A percentile compares a stretch with the other conserved stretches of the same genome.
Conservation (phyloP, 78 protist species). For the Trichosphaerium sp. region DNA sequence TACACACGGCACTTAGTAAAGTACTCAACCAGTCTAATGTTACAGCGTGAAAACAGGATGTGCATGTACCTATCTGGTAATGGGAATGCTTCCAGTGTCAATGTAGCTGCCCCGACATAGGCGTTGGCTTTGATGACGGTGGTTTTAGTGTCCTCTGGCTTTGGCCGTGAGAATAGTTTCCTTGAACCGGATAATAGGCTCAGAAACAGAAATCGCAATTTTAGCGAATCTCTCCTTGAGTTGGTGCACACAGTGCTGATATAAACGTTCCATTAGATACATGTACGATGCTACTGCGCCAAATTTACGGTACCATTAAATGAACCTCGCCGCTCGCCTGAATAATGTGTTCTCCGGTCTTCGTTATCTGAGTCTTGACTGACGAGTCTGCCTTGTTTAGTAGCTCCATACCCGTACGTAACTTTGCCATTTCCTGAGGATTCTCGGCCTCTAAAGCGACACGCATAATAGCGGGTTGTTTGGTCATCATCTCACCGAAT, state of each 20-base stretch:
- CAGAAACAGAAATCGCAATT: constrained; percentile 41
- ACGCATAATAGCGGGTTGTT: constrained; percentile 76
- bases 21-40: too few species aligned
- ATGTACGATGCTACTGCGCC: not conserved
- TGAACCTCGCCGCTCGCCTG: constrained; percentile 86
- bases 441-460: constrained; percentile 73
- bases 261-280: not conserved
- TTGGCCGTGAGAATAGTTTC: constrained; percentile 69
- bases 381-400: constrained; percentile 87
- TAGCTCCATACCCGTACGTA: constrained; percentile 63
- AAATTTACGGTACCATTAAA: constrained; percentile 42
- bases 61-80: too few species aligned
- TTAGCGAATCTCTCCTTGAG: constrained; percentile 68
- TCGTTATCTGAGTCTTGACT: constrained; percentile 56
- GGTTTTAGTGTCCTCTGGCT: too few species aligned
- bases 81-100: too few species aligned
- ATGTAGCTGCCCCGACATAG: too few species aligned
- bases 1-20: too few species aligned
- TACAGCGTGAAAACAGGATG: too few species aligned
- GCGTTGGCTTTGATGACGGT: too few species aligned
- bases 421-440: constrained; percentile 33
- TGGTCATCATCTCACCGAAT: too few species aligned
- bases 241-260: constrained; percentile 68
- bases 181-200: constrained; percentile 85
- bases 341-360: constrained; percentile 86